Base-by-base conservation (phyloP, 2,329 filamentous ascomycete species). In the Trichoderma lentiforme region DNA sequence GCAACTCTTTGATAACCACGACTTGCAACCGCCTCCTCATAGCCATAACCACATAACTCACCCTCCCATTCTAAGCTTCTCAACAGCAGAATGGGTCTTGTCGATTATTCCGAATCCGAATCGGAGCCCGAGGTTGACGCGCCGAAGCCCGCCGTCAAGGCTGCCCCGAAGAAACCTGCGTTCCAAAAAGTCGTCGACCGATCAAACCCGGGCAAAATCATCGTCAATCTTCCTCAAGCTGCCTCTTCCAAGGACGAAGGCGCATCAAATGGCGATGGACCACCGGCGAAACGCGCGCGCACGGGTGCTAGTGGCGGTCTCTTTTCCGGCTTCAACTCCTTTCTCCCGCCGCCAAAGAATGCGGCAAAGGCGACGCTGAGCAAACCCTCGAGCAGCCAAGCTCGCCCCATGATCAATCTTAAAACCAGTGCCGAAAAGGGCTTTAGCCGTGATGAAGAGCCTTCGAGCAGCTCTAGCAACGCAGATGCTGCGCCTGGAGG, bases 41-140 rank as follows among this genome's bases (percentile, higher is more conserved):
- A 2, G 14, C 8, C 18, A 18, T 30, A 2, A n/a, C 8, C 18
- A 18, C 53, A 36, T 11, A 60, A 32, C 18, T 26, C 11, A 6
- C 6, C 68, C 56, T 3, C 26, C 7, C 3, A 2, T 36, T 18
- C 12, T 4, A 4, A 18, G 4, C 51, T 28, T 18, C 18, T 3
- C 9, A 12, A 15, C n/a, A 56, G 9, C 74, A 81, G 62, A 51
- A 96, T 96, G 93, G 91, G 88, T 15, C 85, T 97, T 34, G 93
- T 96, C 75, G 90, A 92, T 73, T 97, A 97, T 77, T 95, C 93
- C 4, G 93, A 95, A 79, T 96, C 93, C 3, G 93, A 95, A 78
- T 94, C 92, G 14, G 92, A 92, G 70, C 85, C 86, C 18, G 91
- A 93, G 70, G 73, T 81, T 47, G 80, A 81, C 71, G 72, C 77